Evolutionary conservation across 148 eudicot species (phyloP), one percentile per base, ranked within the genome.

Genomic region (Beta vulgaris): DNA sequence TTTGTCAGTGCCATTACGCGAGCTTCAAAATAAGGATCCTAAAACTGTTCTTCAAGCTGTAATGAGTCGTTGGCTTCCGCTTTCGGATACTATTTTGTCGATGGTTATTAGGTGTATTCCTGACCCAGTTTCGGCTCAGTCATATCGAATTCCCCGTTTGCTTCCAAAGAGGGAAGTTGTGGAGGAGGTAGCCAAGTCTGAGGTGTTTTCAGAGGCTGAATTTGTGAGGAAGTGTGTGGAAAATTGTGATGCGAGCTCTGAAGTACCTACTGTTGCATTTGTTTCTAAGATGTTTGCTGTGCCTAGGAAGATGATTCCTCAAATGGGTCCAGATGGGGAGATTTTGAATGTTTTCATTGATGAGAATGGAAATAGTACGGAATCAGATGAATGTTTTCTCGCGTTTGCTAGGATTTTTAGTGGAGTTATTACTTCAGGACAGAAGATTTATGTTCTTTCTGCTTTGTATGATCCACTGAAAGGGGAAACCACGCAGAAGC

Each of bases 271-370:
- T 83, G 87, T 95, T 73, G 98, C 91, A 16, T 95, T 92, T 84
- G 98, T 92, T 2, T 86, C 97, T n/a, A 95, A 95, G 79, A 95
- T 92, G 93, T 92, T 95, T 88, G 97, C 98, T 40, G 80, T 95
- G 48, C 92, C 96, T 53, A 37, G 59, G 59, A 92, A 94, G 79
- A 55, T 89, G 86, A 87, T 92, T 70, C 97, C 98, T 57, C 87
- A 71, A 5, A 84, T 76, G 76, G 95, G 84, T 58, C 71, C 86
- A 14, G 19, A 83, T 69, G 92, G 90, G 60, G 96, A 90, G 74
- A 63, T 84, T 51, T 4, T 89, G 39, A 71, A 77, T 62, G 84
- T 76, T 59, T 83, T 73, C 29, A 31, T 71, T 12, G 98, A 90
- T 76, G 89, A 84, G 64, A 78, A 72, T 67, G 85, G 86, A 39